Base-by-base conservation (phyloP, 352 stramenopile species). In the Plasmopara viticola region DNA sequence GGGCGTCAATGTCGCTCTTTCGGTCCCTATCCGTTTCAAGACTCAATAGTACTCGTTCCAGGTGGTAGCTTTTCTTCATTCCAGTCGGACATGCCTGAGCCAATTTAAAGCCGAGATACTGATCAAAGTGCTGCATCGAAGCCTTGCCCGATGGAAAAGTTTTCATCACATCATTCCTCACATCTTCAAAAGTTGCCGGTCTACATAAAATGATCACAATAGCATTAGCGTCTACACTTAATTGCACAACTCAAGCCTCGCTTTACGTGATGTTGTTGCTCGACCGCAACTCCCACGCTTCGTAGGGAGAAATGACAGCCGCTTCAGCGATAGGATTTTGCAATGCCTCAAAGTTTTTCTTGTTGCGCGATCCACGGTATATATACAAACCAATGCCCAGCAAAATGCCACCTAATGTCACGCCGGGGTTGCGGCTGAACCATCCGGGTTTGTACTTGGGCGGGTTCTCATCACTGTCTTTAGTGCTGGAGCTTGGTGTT, bases 361-460 rank as follows among this genome's bases (percentile, higher is more conserved):
- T 90, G 59, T 76, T 75, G 33, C 69, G 56, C 17, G 74, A 82
- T 29, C 80, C 74, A 29, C 83, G 72, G 62, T 90, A 88, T 46
- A 93, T 76, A 59, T 85, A 93, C 17, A 76, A 55, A 7, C 59
- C 68, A 45, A 90, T 93, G 15, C 64, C 67, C 9, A 90, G 42
- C 44, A 90, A 43, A 25, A 90, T 84, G 30, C 70, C 76, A 44
- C 78, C 76, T 34, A 93, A 62, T 40, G 80, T 84, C 47, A 89
- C 58, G n/a, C 79, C 83, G 1, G 83, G 83, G 49, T 93, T 87
- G 62, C 83, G 83, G 46, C 83, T 93, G 68, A 93, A 93, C 64
- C 76, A 90, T 25, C 83, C 83, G 35, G 82, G 82, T 55, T 88
- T 87, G 67, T 87, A 89, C 58, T 91, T 87, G 39, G 79, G 74